A percentile compares a stretch with the other conserved stretches of the same genome.
phyloP scores from a whole-genome alignment of 768 basidiomycete genomes.

The Floccularia luteovirens region DNA sequence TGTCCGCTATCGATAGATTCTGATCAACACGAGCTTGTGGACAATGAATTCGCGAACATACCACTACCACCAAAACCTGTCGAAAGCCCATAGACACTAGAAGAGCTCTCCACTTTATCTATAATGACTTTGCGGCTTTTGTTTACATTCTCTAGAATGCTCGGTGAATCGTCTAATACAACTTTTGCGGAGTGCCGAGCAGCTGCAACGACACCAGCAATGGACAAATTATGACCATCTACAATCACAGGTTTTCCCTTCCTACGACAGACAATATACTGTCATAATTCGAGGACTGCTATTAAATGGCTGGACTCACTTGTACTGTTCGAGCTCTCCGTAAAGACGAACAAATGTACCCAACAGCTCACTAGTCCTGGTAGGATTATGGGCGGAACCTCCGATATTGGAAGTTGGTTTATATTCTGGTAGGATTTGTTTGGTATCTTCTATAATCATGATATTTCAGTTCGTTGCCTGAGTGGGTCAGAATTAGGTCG shows the following conservation, averaged over 20 bases:
- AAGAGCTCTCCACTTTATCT: constrained; percentile 57
- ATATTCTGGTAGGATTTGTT: no score
- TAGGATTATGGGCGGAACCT: no score
- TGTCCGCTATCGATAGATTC: constrained; percentile 44
- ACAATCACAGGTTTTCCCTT: constrained; percentile 47
- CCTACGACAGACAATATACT: constrained; percentile 21
- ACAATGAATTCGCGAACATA: constrained; percentile 13
- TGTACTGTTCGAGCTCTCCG: not conserved
- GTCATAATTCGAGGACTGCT: not conserved
- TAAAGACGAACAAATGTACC: not conserved
- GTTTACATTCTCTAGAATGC: constrained; percentile 43
- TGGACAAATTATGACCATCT: constrained; percentile 56
- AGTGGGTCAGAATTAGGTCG: no score
- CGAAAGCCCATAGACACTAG: constrained; percentile 77
- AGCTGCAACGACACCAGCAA: constrained; percentile 60
- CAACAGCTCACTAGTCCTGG: no score
- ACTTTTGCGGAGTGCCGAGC: constrained; percentile 49
- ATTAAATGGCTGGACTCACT: not conserved
- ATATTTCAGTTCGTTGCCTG: no score
- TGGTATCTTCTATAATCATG: no score
- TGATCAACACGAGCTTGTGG: not conserved
- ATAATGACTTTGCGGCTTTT: constrained; percentile 62
- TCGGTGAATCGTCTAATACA: constrained; percentile 27
- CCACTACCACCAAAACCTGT: constrained; percentile 78
- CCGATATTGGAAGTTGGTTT: no score